Conservation (phyloP, 495 filamentous ascomycete genomes). For the Platismatia glauca region DNA sequence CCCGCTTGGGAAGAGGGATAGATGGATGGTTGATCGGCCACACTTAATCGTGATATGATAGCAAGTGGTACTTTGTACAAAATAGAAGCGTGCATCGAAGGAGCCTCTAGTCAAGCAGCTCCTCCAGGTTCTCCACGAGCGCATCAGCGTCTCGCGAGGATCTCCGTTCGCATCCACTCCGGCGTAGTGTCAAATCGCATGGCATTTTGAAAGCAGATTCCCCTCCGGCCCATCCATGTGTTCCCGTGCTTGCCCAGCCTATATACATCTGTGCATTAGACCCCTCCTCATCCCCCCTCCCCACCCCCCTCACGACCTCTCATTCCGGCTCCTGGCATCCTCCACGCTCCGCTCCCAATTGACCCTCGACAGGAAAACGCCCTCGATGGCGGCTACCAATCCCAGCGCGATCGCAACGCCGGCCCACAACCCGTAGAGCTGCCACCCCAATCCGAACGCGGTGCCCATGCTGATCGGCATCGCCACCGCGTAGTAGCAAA, state of each 20-base stretch:
- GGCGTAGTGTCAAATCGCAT: neutral
- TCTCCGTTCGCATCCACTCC: too few relatives aligned
- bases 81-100: conserved; percentile 7
- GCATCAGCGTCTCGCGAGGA: neutral
- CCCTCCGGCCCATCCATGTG: neutral
- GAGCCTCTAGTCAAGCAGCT: neutral
- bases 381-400: conserved; percentile 55
- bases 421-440: conserved; percentile 68
- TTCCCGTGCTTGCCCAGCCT: neutral
- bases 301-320: conserved; percentile 35
- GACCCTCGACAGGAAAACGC: conserved; percentile 52
- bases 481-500: conserved; percentile 76
- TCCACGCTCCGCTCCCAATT: conserved; percentile 67
- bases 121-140: neutral
- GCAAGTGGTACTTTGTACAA: conserved; percentile 6
- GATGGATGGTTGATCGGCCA: neutral
- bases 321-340: conserved; percentile 63
- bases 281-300: neutral
- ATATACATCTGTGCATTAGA: neutral
- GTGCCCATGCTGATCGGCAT: conserved; percentile 75
- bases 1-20: conserved; percentile 41
- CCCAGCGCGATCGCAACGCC: conserved; percentile 60
- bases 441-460: conserved; percentile 64
- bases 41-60: neutral
- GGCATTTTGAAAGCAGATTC: neutral